Base-by-base conservation (phyloP, 345 rosid genomes). In the Eucalyptus decipiens region DNA sequence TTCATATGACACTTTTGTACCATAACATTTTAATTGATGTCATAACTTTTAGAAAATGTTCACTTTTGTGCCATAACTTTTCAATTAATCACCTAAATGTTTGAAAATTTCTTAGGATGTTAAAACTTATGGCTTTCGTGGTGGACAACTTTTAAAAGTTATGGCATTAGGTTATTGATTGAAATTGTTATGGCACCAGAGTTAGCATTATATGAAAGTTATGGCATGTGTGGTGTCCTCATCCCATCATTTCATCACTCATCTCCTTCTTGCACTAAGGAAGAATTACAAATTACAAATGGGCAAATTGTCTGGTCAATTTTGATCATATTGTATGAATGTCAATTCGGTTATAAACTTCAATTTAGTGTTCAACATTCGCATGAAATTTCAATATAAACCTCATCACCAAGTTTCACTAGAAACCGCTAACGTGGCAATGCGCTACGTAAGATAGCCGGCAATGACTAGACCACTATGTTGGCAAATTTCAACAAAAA, bases 381-480 rank as follows among this genome's bases (percentile, higher is more conserved):
- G 6, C 62, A 56, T 1, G 62, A 56, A 56, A 24, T 56, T 56
- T 56, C 62, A 56, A 24, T 56, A 0, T 24, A 56, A 1, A 23
- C 30, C 62, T 24, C 1, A 0, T 2, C 1, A 10, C 30, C 30
- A 56, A 56, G 62, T 56, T 56, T 56, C 30, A 56, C 1, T 9
- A 1, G 6, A 56, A 56, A 56, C 13, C 3, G 14, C 62, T 10
- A 23, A 26, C 1, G 3, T 56, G 62, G 30, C 30, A 23, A 11
- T 24, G 30, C 0, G 1, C 30, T 1, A 1, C 7, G 1, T 24
- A 24, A 26, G 1, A 56, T 56, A 26, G 6, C 30, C 7, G 1
- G 4, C 13, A 2, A 56, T 56, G 0, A 0, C 62, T 56, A 56
- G 1, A 56, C 13, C 13, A 1, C 14, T 24, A 56, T 26, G 13